Evolutionary conservation across 768 basidiomycete species (phyloP).

Genomic region (Agaricus subrufescens): DNA sequence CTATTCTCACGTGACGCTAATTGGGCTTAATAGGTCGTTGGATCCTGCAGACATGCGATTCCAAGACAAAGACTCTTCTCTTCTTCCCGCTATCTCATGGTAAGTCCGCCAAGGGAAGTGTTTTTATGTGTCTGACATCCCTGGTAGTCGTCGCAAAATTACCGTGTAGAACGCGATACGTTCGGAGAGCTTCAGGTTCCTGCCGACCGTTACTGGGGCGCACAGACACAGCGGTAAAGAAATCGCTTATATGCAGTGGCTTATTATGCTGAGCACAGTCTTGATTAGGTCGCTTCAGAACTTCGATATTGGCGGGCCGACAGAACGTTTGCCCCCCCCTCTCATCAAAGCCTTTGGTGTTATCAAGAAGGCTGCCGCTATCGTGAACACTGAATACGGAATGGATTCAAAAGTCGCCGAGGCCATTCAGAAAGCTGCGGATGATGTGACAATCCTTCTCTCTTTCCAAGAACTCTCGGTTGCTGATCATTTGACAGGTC

Average conservation of each 20-base stretch:
- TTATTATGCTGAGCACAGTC: not conserved
- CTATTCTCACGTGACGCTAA: constrained; percentile 26
- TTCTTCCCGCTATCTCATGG: constrained; percentile 26
- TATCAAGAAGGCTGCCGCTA: constrained; percentile 93
- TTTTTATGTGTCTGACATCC: not conserved
- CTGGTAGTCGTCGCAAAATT: constrained; percentile 41
- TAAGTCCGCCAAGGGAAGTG: constrained; percentile 9
- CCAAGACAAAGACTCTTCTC: constrained; percentile 26
- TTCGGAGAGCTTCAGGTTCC: constrained; percentile 91
- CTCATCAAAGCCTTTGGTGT: constrained; percentile 97
- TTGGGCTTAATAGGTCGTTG: constrained; percentile 20
- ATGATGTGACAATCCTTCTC: constrained; percentile 59
- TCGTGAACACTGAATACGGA: constrained; percentile 88
- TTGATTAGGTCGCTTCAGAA: constrained; percentile 80
- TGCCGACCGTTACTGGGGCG: constrained; percentile 86
- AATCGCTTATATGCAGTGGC: not conserved
- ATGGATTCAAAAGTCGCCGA: constrained; percentile 82
- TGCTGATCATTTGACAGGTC: constrained; percentile 50
- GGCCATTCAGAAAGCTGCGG: constrained; percentile 89
- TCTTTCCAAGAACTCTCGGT: not conserved
- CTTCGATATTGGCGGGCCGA: constrained; percentile 95
- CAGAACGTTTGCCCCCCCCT: constrained; percentile 91
- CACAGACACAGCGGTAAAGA: constrained; percentile 88
- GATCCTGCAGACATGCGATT: constrained; percentile 11
- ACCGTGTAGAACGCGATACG: constrained; percentile 86